Evolutionary conservation across 306 rosid species (phyloP).

Genomic region (Castanea mollissima): DNA sequence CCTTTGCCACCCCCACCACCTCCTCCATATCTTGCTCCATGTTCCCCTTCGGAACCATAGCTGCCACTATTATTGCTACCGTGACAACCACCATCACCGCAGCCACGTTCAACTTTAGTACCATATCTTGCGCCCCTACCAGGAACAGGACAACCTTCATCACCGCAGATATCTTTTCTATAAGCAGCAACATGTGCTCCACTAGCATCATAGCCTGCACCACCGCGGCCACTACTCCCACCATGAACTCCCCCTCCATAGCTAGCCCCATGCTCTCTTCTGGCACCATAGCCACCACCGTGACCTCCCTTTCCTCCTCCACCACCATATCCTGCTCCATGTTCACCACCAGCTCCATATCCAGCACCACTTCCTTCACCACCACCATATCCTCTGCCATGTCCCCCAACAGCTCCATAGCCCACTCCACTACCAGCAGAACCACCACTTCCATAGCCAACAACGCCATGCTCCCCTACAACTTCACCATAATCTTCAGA

Average conservation of each 20-base stretch:
- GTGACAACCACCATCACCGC: conserved; percentile 25
- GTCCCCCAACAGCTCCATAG: not conserved
- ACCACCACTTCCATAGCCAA: not conserved
- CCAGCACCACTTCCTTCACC: conserved; percentile 29
- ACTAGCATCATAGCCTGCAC: not conserved
- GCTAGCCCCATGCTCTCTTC: conserved; percentile 24
- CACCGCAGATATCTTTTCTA: not conserved
- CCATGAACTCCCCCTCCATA: conserved; percentile 3
- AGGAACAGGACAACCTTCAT: too few relatives aligned
- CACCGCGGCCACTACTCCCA: not conserved
- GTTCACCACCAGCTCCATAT: conserved; percentile 34
- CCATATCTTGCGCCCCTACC: too few relatives aligned
- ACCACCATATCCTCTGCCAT: conserved; percentile 23
- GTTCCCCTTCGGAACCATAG: conserved; percentile 16
- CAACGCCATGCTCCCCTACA: not conserved
- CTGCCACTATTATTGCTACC: not conserved
- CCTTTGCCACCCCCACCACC: conserved; percentile 46
- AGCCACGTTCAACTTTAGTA: conserved; percentile 1
- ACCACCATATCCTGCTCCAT: conserved; percentile 33
- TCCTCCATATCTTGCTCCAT: conserved; percentile 29
- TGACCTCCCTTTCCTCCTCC: conserved; percentile 28
- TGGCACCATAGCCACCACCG: conserved; percentile 28
- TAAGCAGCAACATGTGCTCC: conserved; percentile 19
- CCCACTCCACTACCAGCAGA: conserved; percentile 4
- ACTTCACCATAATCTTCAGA: conserved; percentile 13